These are phyloP conservation scores for Daldinia vernicosa DNA, from an alignment of 495 filamentous ascomycete genomes.

Conservation along the genomic window DNA sequence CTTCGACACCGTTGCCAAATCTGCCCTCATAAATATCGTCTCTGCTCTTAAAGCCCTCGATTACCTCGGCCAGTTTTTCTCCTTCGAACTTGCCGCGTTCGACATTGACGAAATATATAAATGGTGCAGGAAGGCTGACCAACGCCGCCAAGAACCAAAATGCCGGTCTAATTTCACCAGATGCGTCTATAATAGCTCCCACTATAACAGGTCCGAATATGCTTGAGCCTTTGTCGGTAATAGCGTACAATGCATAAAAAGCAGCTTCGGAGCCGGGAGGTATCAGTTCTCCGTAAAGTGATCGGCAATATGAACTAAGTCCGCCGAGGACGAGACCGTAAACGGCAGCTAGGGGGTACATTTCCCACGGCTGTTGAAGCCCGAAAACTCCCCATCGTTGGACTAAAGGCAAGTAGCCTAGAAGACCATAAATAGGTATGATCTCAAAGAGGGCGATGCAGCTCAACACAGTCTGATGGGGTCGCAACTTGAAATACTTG, in stretches of 20 bases:
- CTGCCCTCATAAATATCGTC: constrained; percentile 36
- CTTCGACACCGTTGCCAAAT: constrained; percentile 37
- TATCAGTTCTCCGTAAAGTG: constrained; percentile 89
- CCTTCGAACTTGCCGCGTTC: constrained; percentile 86
- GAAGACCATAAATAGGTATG: constrained; percentile 89
- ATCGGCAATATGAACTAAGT: constrained; percentile 91
- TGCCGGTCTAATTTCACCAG: constrained; percentile 89
- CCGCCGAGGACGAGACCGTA: constrained; percentile 96
- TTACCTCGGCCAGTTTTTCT: constrained; percentile 70
- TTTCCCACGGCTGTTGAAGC: constrained; percentile 93
- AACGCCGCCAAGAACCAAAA: constrained; percentile 91
- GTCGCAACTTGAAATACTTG: constrained; percentile 67
- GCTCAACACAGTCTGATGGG: constrained; percentile 87
- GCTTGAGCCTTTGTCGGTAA: constrained; percentile 96
- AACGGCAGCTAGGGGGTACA: constrained; percentile 90
- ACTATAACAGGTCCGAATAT: constrained; percentile 95
- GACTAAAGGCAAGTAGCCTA: constrained; percentile 88
- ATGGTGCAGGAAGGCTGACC: constrained; percentile 80
- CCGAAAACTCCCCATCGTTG: constrained; percentile 78
- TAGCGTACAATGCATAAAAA: constrained; percentile 96
- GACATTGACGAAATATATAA: constrained; percentile 89
- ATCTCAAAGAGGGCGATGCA: constrained; percentile 91
- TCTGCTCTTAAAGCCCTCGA: constrained; percentile 64
- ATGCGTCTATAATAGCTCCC: constrained; percentile 86
- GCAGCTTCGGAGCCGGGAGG: constrained; percentile 94